These are phyloP conservation scores for Colletotrichum sp. DNA, from an alignment of 2,329 filamentous ascomycete species.

Conservation along the genomic window DNA sequence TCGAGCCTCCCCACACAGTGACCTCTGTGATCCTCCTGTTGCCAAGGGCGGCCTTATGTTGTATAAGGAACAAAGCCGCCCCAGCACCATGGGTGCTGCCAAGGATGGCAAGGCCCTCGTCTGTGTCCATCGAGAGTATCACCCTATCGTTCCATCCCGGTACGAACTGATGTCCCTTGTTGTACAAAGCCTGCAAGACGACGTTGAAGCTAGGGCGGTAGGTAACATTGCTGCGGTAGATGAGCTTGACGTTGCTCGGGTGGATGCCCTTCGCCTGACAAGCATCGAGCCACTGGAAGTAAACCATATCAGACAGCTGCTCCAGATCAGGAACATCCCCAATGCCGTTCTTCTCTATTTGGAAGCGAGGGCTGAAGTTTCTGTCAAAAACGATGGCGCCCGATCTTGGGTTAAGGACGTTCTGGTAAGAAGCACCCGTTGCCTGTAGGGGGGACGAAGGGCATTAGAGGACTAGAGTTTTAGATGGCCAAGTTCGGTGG, in stretches of 20 bases:
- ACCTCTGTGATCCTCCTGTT: neutral
- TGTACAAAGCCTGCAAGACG: neutral
- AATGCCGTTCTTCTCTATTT: accelerated
- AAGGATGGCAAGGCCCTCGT: neutral
- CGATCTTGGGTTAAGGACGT: neutral
- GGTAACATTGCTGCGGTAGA: neutral
- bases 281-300: neutral
- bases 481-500: neutral
- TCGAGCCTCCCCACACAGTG: neutral
- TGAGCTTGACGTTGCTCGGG: neutral
- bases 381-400: neutral
- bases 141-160: neutral
- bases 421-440: neutral
- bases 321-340: neutral
- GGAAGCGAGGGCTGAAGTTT: neutral
- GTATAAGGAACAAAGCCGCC: neutral
- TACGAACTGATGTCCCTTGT: neutral
- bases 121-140: neutral
- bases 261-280: neutral
- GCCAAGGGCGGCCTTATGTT: neutral
- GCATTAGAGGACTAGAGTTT: neutral
- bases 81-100: neutral
- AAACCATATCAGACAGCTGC: neutral
- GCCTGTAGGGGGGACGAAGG: neutral
- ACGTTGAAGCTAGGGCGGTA: neutral